Percentiles rank a stretch among this genome's conserved stretches.
Evolutionary conservation across 805 yeast genomes (phyloP).

Genomic region (Scheffersomyces amazonensis): DNA sequence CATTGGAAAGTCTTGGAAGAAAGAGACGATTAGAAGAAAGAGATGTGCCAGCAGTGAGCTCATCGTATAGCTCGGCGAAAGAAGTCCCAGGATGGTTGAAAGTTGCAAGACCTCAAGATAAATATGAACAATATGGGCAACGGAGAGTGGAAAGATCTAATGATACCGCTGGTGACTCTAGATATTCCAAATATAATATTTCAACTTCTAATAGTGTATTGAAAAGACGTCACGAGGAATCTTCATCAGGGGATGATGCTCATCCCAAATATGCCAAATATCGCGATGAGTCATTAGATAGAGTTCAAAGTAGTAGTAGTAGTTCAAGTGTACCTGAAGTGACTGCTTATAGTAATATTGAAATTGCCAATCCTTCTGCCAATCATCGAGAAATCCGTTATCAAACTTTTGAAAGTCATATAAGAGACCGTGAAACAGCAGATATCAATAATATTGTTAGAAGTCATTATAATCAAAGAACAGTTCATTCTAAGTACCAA

Average conservation of each 20-base stretch:
- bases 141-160: conserved; percentile 5
- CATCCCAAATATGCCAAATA: no score
- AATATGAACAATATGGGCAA: conserved; percentile 41
- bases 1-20: no score
- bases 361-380: conserved; percentile 20
- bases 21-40: neutral
- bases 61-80: conserved; percentile 24
- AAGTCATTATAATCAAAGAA: conserved; percentile 81
- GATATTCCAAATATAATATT: conserved; percentile 11
- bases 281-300: no score
- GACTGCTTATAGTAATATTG: conserved; percentile 19
- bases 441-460: conserved; percentile 68
- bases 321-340: conserved; percentile 4
- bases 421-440: conserved; percentile 30
- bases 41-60: conserved; percentile 4
- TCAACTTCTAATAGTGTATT: neutral
- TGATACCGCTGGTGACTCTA: neutral
- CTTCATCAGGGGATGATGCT: no score
- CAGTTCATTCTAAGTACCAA: conserved; percentile 60
- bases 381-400: conserved; percentile 16
- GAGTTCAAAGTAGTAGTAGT: no score
- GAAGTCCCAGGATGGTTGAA: conserved; percentile 40
- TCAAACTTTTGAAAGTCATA: conserved; percentile 38
- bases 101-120: conserved; percentile 17
- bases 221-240: neutral